Percentiles rank a stretch among this genome's conserved stretches.
These are phyloP conservation scores for Alisma plantagoaquatica DNA, from an alignment of 106 monocot genomes.

Conservation along the genomic window DNA sequence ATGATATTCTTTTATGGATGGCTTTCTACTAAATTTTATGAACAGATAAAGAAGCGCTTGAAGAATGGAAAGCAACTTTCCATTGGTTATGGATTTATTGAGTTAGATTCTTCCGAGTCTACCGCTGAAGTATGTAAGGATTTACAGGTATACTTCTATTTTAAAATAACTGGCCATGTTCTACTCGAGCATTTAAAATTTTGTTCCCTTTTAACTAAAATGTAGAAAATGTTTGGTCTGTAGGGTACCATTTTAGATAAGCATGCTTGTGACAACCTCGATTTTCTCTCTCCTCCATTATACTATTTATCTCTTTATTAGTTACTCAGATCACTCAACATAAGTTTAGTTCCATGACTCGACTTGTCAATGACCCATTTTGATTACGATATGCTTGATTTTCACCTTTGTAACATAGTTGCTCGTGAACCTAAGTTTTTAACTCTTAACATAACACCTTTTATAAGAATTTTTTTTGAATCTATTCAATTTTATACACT, in stretches of 20 bases:
- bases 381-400: too few relatives aligned
- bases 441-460: too few relatives aligned
- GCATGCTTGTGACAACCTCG: slow-evolving; percentile 87
- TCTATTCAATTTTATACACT: too few relatives aligned
- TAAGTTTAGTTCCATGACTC: too few relatives aligned
- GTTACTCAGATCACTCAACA: too few relatives aligned
- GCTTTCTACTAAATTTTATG: not conserved
- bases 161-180: not conserved
- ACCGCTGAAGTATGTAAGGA: slow-evolving; percentile 61
- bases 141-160: slow-evolving; percentile 46
- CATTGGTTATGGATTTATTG: slow-evolving; percentile 94
- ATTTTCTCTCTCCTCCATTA: too few relatives aligned
- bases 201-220: not conserved
- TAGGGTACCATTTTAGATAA: slow-evolving; percentile 94
- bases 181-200: not conserved
- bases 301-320: too few relatives aligned
- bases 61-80: slow-evolving; percentile 94
- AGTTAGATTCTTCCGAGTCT: slow-evolving; percentile 86
- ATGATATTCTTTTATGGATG: not conserved
- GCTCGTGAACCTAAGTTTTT: too few relatives aligned
- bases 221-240: not conserved
- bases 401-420: too few relatives aligned
- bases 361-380: too few relatives aligned
- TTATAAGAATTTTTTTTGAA: too few relatives aligned
- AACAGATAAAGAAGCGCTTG: slow-evolving; percentile 75